These are phyloP conservation scores for Chromera velia DNA, from an alignment of 73 alveolate genomes.

Conservation along the genomic window DNA sequence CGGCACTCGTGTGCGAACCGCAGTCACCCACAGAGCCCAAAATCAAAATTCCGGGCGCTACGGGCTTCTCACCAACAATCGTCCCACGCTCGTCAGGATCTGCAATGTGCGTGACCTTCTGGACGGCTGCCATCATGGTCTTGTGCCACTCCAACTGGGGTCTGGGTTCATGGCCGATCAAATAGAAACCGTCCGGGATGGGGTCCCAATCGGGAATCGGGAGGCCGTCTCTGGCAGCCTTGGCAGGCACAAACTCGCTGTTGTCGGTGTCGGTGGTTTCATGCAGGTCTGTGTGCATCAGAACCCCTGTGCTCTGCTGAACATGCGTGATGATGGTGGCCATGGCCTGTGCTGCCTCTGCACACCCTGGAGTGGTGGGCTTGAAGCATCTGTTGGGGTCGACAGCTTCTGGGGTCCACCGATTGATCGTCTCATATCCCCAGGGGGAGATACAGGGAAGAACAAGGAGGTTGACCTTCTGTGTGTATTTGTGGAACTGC, in stretches of 20 bases:
- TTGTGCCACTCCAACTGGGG: not conserved
- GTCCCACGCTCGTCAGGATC: not conserved
- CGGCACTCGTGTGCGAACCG: not conserved
- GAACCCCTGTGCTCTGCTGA: not conserved
- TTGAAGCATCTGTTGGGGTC: slow-evolving; percentile 11
- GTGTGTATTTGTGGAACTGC: not conserved
- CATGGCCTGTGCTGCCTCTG: slow-evolving; percentile 1
- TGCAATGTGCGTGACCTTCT: slow-evolving; percentile 9
- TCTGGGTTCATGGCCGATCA: not conserved
- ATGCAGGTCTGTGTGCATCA: not conserved
- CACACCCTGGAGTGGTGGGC: not conserved
- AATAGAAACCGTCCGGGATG: slow-evolving; percentile 6
- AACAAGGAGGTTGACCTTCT: not conserved
- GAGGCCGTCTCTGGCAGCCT: not conserved
- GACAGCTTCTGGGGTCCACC: slow-evolving; percentile 6
- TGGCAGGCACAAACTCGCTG: not conserved
- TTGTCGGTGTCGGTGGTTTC: slow-evolving; percentile 10
- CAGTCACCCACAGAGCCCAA: not conserved
- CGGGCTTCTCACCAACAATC: not conserved
- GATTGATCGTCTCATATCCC: slow-evolving; percentile 13
- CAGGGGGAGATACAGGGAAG: slow-evolving; percentile 1
- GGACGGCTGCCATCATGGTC: not conserved
- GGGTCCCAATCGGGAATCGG: not conserved
- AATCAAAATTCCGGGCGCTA: not conserved
- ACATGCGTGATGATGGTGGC: not conserved